Evolutionary conservation across 139 green algal species (phyloP).

Genomic region (Penium margaritaceum): DNA sequence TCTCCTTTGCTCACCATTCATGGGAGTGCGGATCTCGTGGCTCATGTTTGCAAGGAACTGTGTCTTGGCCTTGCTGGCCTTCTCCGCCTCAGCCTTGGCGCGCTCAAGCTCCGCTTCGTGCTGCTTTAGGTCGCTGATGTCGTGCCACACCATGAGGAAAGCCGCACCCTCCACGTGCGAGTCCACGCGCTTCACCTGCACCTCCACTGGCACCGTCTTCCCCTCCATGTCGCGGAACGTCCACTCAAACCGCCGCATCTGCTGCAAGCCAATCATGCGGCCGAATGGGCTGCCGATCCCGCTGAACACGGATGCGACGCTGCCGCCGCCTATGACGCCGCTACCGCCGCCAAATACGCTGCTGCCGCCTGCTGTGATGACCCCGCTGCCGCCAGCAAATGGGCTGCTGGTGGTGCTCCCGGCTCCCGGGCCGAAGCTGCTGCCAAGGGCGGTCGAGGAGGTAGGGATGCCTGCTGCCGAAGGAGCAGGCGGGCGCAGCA

Average conservation of each 20-base stretch:
- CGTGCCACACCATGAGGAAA: slow-evolving; percentile 44
- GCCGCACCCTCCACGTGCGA: not conserved
- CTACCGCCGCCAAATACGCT: not conserved
- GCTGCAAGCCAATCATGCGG: not conserved
- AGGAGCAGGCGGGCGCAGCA: not conserved
- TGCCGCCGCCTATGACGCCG: not conserved
- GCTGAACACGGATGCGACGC: no score
- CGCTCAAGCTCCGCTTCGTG: not conserved
- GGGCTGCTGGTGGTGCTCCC: no score
- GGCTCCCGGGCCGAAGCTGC: not conserved
- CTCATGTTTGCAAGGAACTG: slow-evolving; percentile 7
- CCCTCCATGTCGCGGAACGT: not conserved
- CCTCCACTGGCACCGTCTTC: slow-evolving; percentile 10
- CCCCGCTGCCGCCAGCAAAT: no score
- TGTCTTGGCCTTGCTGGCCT: slow-evolving; percentile 3
- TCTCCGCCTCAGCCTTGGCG: slow-evolving; percentile 7
- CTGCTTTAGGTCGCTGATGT: slow-evolving; percentile 28
- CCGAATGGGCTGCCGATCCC: no score
- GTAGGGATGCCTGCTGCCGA: not conserved
- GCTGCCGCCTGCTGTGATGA: no score
- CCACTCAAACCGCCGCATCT: slow-evolving; percentile 7
- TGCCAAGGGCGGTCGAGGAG: not conserved
- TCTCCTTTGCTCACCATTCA: no score
- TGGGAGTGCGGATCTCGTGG: slow-evolving; percentile 10
- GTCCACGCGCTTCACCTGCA: not conserved